A percentile compares a stretch with the other conserved stretches of the same genome.
phyloP scores from a whole-genome alignment of 2,329 filamentous ascomycete genomes.

The Diaporthe longicolla region DNA sequence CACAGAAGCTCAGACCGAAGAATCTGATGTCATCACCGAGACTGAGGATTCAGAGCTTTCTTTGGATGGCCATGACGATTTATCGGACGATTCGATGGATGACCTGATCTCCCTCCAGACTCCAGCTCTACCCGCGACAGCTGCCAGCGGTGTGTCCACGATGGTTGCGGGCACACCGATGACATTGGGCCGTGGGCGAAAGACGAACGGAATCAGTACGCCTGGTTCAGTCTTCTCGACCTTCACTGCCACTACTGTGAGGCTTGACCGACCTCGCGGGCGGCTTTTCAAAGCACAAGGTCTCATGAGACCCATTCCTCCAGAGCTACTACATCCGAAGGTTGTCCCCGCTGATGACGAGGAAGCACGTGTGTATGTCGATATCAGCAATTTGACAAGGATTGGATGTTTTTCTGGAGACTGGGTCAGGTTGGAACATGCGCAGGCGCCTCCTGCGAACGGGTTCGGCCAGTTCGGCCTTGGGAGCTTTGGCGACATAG shows the following conservation, averaged over 20 bases:
- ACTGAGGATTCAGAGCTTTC: conserved; percentile 73
- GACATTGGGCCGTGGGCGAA: conserved; percentile 75
- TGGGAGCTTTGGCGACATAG: conserved; percentile 74
- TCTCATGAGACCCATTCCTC: conserved; percentile 78
- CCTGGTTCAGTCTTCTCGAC: conserved; percentile 92
- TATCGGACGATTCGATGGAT: conserved; percentile 92
- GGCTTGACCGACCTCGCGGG: conserved; percentile 78
- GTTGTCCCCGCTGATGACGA: conserved; percentile 85
- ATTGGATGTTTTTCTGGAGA: conserved; percentile 98
- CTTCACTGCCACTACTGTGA: conserved; percentile 86
- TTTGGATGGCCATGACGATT: conserved; percentile 77
- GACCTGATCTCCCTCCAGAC: conserved; percentile 92
- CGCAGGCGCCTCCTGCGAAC: conserved; percentile 79
- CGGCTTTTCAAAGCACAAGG: conserved; percentile 89
- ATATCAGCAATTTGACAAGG: conserved; percentile 86
- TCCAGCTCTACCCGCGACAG: conserved; percentile 82
- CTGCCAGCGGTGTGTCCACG: conserved; percentile 83
- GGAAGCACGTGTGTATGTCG: conserved; percentile 90
- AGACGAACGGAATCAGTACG: conserved; percentile 80
- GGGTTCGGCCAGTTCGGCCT: conserved; percentile 77
- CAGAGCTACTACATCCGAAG: conserved; percentile 87
- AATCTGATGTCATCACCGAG: conserved; percentile 71
- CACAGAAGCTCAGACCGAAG: conserved; percentile 71
- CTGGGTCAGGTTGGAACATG: conserved; percentile 89
- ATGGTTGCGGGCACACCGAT: conserved; percentile 86